phyloP scores from a whole-genome alignment of 2,329 filamentous ascomycete genomes.

The Pyrenophora seminiperda region DNA sequence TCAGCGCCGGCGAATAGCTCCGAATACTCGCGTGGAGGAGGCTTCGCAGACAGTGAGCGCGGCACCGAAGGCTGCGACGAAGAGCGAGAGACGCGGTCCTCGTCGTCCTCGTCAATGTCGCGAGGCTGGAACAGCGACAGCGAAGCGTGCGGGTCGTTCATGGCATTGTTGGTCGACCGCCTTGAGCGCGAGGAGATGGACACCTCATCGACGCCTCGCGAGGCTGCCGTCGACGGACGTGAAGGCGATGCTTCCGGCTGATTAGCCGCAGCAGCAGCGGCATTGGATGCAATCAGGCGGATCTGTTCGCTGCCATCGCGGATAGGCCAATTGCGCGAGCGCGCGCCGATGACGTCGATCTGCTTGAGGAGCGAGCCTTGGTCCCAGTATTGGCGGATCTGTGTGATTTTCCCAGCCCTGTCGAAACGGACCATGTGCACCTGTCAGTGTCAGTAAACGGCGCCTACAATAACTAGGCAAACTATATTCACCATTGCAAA shows the following conservation, averaged over 20 bases:
- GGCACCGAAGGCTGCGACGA: slow-evolving; percentile 60
- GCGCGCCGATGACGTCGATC: slow-evolving; percentile 88
- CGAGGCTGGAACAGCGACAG: slow-evolving; percentile 76
- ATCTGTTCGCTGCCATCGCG: slow-evolving; percentile 83
- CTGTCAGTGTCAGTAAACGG: slow-evolving; percentile 28
- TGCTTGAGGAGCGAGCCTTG: slow-evolving; percentile 91
- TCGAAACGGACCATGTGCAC: slow-evolving; percentile 86
- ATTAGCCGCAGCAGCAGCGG: slow-evolving; percentile 44
- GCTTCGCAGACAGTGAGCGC: slow-evolving; percentile 70
- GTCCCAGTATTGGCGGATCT: slow-evolving; percentile 93
- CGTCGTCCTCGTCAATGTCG: slow-evolving; percentile 62
- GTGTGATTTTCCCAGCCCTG: slow-evolving; percentile 74
- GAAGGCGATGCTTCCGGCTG: slow-evolving; percentile 38
- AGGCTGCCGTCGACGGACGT: slow-evolving; percentile 42
- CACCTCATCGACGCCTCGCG: slow-evolving; percentile 39
- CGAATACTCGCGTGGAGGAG: slow-evolving; percentile 65
- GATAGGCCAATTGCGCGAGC: slow-evolving; percentile 93
- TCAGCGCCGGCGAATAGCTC: slow-evolving; percentile 70
- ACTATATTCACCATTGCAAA: slow-evolving; percentile 71
- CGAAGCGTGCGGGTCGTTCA: slow-evolving; percentile 63
- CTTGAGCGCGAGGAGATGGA: slow-evolving; percentile 48
- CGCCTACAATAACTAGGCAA: not conserved
- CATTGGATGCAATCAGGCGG: slow-evolving; percentile 70
- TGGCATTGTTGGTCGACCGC: slow-evolving; percentile 45
- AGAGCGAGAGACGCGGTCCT: slow-evolving; percentile 39